phyloP scores from a whole-genome alignment of 805 yeast genomes.

The Kuraishia capsulata region DNA sequence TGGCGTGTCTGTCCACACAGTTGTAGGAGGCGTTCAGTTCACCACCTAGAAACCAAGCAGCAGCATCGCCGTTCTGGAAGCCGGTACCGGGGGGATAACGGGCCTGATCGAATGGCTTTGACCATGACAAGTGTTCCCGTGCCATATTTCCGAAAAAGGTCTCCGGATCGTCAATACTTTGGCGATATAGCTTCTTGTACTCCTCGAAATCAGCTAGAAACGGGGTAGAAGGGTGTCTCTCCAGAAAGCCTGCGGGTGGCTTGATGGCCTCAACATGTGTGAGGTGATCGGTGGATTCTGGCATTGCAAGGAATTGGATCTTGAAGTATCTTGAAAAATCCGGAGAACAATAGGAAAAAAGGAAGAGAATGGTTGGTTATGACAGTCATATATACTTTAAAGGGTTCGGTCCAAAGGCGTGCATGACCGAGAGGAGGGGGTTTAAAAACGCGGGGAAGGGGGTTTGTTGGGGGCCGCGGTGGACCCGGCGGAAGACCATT shows the following conservation, averaged over 20 bases:
- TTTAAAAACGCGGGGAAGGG: too few species aligned
- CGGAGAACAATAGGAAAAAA: too few species aligned
- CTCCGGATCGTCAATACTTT: constrained; percentile 48
- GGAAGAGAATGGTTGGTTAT: too few species aligned
- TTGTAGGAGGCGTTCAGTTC: constrained; percentile 74
- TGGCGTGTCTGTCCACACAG: constrained; percentile 78
- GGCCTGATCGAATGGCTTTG: constrained; percentile 36
- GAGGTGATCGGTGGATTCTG: constrained; percentile 14
- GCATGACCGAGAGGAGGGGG: too few species aligned
- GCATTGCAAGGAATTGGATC: too few species aligned
- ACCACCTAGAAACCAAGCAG: constrained; percentile 76
- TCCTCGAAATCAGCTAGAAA: constrained; percentile 39
- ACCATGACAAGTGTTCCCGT: constrained; percentile 40
- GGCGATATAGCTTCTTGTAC: constrained; percentile 40
- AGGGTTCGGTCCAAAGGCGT: too few species aligned
- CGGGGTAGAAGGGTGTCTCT: constrained; percentile 35
- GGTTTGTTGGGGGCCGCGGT: too few species aligned
- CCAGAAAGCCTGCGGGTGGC: constrained; percentile 25
- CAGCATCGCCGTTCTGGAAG: constrained; percentile 36
- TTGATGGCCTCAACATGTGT: constrained; percentile 17
- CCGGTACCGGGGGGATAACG: constrained; percentile 35
- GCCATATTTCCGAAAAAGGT: constrained; percentile 49
- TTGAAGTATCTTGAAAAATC: too few species aligned
- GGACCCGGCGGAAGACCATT: too few species aligned
- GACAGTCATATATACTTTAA: too few species aligned